Percentiles rank a stretch among this genome's conserved stretches.
These are phyloP conservation scores for Elongisporangium anandrum DNA, from an alignment of 352 stramenopile species.

Conservation along the genomic window DNA sequence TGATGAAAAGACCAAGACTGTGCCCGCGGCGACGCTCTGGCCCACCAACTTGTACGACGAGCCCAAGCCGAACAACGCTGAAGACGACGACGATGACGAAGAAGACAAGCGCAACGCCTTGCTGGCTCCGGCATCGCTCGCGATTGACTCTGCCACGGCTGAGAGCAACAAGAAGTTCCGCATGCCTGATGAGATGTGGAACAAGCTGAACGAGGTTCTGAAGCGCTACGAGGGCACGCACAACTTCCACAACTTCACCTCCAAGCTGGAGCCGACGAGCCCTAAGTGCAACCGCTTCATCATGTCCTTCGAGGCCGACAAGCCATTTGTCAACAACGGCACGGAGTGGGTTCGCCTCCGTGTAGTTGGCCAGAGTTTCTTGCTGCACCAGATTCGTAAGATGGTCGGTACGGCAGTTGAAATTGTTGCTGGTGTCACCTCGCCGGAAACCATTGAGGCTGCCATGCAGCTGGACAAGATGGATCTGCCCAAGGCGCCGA, in stretches of 20 bases:
- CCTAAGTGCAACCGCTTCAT: constrained; percentile 91
- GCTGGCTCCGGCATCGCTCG: constrained; percentile 10
- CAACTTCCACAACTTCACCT: constrained; percentile 98
- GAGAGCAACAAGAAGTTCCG: constrained; percentile 73
- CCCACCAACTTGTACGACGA: constrained; percentile 31
- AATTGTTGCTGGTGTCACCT: constrained; percentile 57
- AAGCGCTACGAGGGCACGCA: constrained; percentile 82
- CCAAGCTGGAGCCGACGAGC: constrained; percentile 79
- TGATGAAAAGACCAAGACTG: constrained; percentile 6
- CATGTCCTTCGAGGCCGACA: constrained; percentile 81
- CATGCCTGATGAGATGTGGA: constrained; percentile 47
- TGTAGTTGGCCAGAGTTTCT: constrained; percentile 95
- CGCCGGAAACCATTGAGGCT: constrained; percentile 40
- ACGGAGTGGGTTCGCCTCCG: constrained; percentile 95
- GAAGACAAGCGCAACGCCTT: constrained; percentile 14
- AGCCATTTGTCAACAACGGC: constrained; percentile 80
- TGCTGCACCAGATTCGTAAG: constrained; percentile 98
- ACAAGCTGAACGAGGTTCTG: constrained; percentile 48
- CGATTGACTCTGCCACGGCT: constrained; percentile 57
- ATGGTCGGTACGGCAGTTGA: constrained; percentile 92
- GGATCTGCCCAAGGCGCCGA: constrained; percentile 83
- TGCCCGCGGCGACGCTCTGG: constrained; percentile 17
- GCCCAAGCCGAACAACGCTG: constrained; percentile 25
- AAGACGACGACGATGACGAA: constrained; percentile 6
- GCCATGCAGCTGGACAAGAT: constrained; percentile 78